Evolutionary conservation across 495 filamentous ascomycete genomes (phyloP), one percentile per base, ranked within the genome.

Genomic region (Delitschia confertaspora): DNA sequence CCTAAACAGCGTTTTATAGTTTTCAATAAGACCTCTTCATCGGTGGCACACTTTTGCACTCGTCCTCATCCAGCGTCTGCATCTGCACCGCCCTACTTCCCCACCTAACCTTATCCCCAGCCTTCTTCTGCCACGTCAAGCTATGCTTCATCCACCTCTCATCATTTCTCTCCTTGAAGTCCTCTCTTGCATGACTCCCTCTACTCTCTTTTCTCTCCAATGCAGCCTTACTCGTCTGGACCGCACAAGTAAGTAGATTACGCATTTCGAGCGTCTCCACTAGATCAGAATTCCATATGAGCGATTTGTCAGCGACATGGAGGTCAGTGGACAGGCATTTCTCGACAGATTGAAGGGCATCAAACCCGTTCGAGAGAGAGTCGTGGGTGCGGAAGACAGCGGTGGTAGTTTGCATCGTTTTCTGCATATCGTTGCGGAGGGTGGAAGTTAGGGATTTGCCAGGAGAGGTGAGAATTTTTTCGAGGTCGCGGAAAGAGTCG

Each of bases 241-340:
- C 75, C 75, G 91, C 91, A 79, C 88, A 95, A 60, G 89, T 95
- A 53, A 98, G 67, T 50, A 98, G 63, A 65, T 98, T 98, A 56
- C 87, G 71, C 56, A 95, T 73, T 67, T 98, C 91, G 29, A 98
- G 75, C 20, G 88, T 88, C 78, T 98, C 91, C 42, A 95, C 85
- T 14, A 98, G 74, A 57, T 98, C 91, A 30, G 82, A 84, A 78
- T 98, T 98, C 91, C 91, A 98, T 69, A 98, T 95, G 85, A 95
- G 83, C 82, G 53, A 94, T 78, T 61, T 95, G 73, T 47, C 52
- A 3, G 11, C 27, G 3, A 56, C 31, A 1, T 10, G 23, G 19
- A 56, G 48, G n/a, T 43, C 33, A 17, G 13, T 35, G 20, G 65
- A 60, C 69, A 82, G 95, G 53, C 66, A 75, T 57, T 74, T 62